Evolutionary conservation across 352 stramenopile genomes (phyloP), one percentile per base, ranked within the genome.

Genomic region (Globisporangium nunn): DNA sequence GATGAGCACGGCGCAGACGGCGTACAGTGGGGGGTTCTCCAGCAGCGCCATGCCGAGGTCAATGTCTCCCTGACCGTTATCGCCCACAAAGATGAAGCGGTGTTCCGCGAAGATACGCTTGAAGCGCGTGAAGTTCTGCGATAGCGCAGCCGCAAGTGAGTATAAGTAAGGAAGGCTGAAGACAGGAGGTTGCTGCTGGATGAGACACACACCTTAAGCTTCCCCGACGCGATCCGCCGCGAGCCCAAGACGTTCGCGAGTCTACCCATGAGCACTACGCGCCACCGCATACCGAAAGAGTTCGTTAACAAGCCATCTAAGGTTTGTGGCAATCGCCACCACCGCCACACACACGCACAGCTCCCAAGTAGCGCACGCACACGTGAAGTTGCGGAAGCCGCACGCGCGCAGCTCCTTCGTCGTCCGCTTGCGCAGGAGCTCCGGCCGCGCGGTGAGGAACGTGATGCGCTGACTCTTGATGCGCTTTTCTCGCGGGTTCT

Each of bases 61-160:
- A 33, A 92, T 92, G 57, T 92, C 82, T 15, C 82, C 80, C 52
- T 92, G 82, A 4, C 82, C 82, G 40, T 92, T 92, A 61, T 92
- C 82, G 4, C 82, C 82, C 31, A 92, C 81, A 41, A 92, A 92
- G 23, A 92, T 69, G 52, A 91, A 92, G 17, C 67, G 78, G 37
- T 87, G 70, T 54, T 92, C 82, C 37, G 76, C 56, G 52, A 92
- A 92, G 12, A 92, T 56, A 14, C 77, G 76, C 33, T 78, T 80
- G 56, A 87, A 89, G 11, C 75, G 74, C 41, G 81, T 74, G 50
- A 92, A 92, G 59, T 90, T 90, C 78, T 91, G 31, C 2, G 47
- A 48, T 1, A 43, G 41, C 18, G 23, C 23, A 23, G 23, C 23
- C 23, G 23, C 23, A 23, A 23, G 23, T 23, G 23, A 23, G 1